Conservation (phyloP, 768 basidiomycete species). For the Lyophyllum atratum region DNA sequence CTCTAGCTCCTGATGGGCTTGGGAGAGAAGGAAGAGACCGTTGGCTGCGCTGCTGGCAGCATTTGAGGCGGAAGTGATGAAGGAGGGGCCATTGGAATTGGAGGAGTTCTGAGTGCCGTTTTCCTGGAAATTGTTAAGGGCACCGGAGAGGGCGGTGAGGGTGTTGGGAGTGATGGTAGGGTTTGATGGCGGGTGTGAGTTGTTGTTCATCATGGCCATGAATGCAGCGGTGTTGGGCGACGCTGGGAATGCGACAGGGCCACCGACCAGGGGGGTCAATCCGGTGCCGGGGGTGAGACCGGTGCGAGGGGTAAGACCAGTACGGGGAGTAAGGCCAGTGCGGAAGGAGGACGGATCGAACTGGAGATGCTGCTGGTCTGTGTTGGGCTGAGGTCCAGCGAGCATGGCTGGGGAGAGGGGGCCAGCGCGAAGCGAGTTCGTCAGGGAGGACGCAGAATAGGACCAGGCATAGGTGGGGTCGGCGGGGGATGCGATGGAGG, state of each 20-base stretch:
- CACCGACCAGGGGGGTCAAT: conserved; percentile 78
- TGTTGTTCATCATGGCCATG: conserved; percentile 85
- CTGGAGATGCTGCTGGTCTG: conserved; percentile 39
- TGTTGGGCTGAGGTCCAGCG: conserved; percentile 71
- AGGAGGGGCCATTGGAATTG: conserved; percentile 26
- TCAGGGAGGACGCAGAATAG: conserved; percentile 53
- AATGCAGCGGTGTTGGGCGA: conserved; percentile 92
- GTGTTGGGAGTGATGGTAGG: conserved; percentile 72
- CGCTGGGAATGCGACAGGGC: conserved; percentile 76
- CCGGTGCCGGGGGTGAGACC: conserved; percentile 78
- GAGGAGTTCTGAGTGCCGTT: conserved; percentile 27
- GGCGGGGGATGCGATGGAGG: conserved; percentile 73
- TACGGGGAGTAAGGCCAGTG: conserved; percentile 85
- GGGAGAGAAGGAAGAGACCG: conserved; percentile 89
- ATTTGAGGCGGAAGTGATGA: conserved; percentile 45
- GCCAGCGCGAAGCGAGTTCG: conserved; percentile 85
- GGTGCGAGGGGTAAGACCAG: conserved; percentile 84
- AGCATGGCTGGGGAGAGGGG: conserved; percentile 97
- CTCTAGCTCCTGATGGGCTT: conserved; percentile 95
- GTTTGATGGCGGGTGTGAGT: conserved; percentile 34
- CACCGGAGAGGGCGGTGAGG: conserved; percentile 79
- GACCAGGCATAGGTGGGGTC: conserved; percentile 71
- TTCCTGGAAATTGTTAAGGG: conserved; percentile 47
- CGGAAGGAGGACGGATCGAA: conserved; percentile 79
- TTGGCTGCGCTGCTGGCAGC: conserved; percentile 80